Base-by-base conservation (phyloP, 2,329 filamentous ascomycete species). In the Colletotrichum lupini region DNA sequence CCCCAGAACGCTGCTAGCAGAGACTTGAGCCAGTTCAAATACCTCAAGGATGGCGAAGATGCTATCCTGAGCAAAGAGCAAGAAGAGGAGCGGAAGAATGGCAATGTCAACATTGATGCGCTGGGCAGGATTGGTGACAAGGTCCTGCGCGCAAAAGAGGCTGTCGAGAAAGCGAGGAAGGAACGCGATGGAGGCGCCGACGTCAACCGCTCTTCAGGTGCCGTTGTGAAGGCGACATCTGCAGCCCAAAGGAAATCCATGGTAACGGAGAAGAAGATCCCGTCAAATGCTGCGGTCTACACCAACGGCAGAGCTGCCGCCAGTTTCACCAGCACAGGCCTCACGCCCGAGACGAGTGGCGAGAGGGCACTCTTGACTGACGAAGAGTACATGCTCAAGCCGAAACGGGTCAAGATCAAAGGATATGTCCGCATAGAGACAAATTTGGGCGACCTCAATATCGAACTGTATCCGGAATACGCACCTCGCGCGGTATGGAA, bases 401-500 rank as follows among this genome's bases (percentile, higher is more conserved):
- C 95, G 7, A 94, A 93, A 78, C 91, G 95, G 53, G 92, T 99
- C 73, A 98, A 97, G 83, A 90, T 90, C 77, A 97, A 96, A 78
- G 97, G 96, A 30, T 98, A 98, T 81, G 95, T 94, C 7, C 92
- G 95, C n/a, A 90, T 99, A 58, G 92, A 93, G 76, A 99, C 97
- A 0, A 97, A 92, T 74, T 85, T 94, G 3, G 97, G 97, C 46
- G 92, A 95, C 75, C 81, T 99, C 24, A 98, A 94, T 75, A 85
- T 99, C 74, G 96, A 98, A 80, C 87, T 99, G 5, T 93, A 96
- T 75, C 94, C 97, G 2, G 97, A 99, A 80, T 94, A 92, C 68
- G 95, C 97, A 2, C 97, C 97, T 1, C 94, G 93, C 77, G 95
- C 97, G 0, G 97, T 98, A 1, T 99, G 96, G 95, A 99, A 99